Evolutionary conservation across 2,329 filamentous ascomycete genomes (phyloP).

Genomic region (Knoxdaviesia capensis): DNA sequence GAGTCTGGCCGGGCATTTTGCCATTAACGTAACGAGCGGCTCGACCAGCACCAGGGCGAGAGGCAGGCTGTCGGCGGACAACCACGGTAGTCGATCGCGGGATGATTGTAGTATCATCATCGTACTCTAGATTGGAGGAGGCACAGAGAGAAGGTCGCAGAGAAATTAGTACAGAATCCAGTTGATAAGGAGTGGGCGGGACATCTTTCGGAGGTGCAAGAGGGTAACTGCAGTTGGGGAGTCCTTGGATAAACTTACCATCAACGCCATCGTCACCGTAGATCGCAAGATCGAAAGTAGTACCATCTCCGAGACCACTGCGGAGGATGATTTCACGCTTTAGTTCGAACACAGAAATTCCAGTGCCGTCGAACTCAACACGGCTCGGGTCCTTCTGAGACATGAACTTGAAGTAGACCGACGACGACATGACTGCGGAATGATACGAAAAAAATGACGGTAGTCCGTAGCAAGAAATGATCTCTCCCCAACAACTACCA

Average conservation of each 20-base stretch:
- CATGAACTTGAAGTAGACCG: conserved; percentile 99
- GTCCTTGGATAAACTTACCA: conserved; percentile 35
- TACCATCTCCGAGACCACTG: conserved; percentile 83
- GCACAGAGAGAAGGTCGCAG: no score
- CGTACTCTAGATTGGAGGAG: conserved; percentile 46
- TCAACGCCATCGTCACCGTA: conserved; percentile 83
- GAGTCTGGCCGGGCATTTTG: conserved; percentile 79
- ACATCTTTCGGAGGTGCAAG: no score
- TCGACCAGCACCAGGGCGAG: conserved; percentile 68
- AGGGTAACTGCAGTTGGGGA: not conserved
- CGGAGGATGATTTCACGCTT: conserved; percentile 97
- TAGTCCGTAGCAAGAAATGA: no score
- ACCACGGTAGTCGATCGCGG: conserved; percentile 87
- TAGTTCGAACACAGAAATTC: conserved; percentile 94
- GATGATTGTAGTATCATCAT: conserved; percentile 95
- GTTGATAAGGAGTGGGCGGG: conserved; percentile 3
- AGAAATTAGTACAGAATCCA: conserved; percentile 8
- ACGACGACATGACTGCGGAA: conserved; percentile 53
- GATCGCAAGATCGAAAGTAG: conserved; percentile 88
- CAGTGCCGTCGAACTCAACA: conserved; percentile 92
- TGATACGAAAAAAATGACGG: no score
- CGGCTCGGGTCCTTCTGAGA: conserved; percentile 89
- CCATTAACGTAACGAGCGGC: conserved; percentile 91
- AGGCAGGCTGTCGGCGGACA: conserved; percentile 66
- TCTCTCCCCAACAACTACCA: no score